Conservation (phyloP, 2,329 filamentous ascomycete genomes). For the Sordariomycetes sp. region DNA sequence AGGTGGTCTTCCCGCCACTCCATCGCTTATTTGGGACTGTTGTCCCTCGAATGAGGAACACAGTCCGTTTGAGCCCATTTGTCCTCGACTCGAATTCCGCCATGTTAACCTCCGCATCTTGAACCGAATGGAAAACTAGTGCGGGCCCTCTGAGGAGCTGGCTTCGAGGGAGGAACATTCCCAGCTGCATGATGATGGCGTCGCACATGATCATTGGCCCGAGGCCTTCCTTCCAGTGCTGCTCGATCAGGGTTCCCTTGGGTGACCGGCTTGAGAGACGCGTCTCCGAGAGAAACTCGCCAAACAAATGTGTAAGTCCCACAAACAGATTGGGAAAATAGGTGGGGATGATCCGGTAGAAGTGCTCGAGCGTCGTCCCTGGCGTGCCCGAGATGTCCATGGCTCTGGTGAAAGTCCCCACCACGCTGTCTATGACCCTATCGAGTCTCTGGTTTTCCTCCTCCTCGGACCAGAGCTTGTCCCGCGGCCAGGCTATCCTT, state of each 20-base stretch:
- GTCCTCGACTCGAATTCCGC: constrained; percentile 65
- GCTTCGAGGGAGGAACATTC: constrained; percentile 58
- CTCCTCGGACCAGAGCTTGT: constrained; percentile 44
- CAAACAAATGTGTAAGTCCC: constrained; percentile 58
- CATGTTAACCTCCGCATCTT: constrained; percentile 64
- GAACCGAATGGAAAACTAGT: constrained; percentile 59
- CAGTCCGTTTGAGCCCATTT: constrained; percentile 65
- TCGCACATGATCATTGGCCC: constrained; percentile 35
- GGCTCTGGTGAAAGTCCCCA: constrained; percentile 55
- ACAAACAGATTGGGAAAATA: constrained; percentile 57
- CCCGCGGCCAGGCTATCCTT: constrained; percentile 51
- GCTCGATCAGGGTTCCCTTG: constrained; percentile 18
- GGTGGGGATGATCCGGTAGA: constrained; percentile 46
- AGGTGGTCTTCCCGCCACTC: constrained; percentile 41
- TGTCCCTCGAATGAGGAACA: constrained; percentile 58
- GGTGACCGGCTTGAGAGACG: constrained; percentile 55
- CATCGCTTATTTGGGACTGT: constrained; percentile 39
- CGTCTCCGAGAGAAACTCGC: constrained; percentile 66
- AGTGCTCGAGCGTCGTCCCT: constrained; percentile 51
- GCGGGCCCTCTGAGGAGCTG: constrained; percentile 52
- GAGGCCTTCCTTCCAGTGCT: constrained; percentile 10
- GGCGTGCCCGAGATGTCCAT: constrained; percentile 42
- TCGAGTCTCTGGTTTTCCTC: constrained; percentile 48
- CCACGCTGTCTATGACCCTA: constrained; percentile 50
- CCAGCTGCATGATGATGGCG: constrained; percentile 51